Conservation (phyloP, 2,329 filamentous ascomycete genomes). For the Diplodia corticola region DNA sequence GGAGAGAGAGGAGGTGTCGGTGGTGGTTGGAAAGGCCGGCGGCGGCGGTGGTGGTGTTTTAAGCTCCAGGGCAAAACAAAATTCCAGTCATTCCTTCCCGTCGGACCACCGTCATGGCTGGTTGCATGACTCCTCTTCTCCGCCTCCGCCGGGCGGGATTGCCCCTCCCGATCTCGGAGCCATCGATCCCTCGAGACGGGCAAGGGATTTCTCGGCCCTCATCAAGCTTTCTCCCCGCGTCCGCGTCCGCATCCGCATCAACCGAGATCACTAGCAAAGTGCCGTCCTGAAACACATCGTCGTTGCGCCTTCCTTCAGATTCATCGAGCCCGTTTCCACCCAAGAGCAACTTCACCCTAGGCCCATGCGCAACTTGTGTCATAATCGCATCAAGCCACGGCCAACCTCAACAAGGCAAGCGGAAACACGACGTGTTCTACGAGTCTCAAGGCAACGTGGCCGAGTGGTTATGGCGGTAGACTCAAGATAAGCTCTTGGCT, state of each 20-base stretch:
- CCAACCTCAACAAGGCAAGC: no score
- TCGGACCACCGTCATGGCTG: background rate
- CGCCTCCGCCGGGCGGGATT: background rate
- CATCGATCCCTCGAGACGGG: no score
- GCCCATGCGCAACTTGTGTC: no score
- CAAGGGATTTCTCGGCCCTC: no score
- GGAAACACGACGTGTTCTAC: no score
- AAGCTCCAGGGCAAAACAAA: background rate
- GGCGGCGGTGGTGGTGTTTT: background rate
- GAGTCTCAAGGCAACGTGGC: conserved; percentile 17
- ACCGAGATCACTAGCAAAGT: no score
- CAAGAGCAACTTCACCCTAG: no score
- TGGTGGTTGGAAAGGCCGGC: background rate
- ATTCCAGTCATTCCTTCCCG: conserved; percentile 1
- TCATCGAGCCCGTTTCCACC: no score
- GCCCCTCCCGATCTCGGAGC: conserved; percentile 17
- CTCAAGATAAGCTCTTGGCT: conserved; percentile 21
- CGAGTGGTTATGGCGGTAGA: conserved; percentile 25
- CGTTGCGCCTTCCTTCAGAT: no score
- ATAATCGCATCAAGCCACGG: rapidly evolving
- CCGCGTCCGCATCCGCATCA: no score
- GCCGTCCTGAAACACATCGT: no score
- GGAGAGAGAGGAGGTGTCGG: background rate
- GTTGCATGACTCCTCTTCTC: conserved; percentile 15
- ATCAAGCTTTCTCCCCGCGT: no score